A percentile compares a stretch with the other conserved stretches of the same genome.
phyloP scores from a whole-genome alignment of 768 basidiomycete species.

The Leccinellum albellum region DNA sequence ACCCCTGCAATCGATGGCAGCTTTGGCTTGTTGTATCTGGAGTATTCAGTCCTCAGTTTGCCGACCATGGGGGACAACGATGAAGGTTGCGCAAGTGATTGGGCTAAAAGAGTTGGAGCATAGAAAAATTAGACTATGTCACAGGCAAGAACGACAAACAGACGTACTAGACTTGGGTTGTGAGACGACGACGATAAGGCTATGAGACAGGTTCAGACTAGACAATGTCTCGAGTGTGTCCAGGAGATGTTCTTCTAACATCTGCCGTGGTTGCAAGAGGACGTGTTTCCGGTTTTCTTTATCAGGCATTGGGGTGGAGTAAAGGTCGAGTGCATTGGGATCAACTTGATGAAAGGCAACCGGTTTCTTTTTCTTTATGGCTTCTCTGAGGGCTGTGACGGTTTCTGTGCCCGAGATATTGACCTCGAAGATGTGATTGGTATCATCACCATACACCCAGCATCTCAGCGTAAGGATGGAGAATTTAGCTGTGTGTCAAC shows the following conservation, averaged over 20 bases:
- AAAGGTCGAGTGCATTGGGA: background rate
- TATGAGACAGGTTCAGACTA: background rate
- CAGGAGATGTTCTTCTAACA: background rate
- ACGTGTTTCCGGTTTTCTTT: background rate
- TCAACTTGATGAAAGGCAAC: background rate
- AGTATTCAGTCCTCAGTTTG: background rate
- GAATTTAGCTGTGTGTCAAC: background rate
- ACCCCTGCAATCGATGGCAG: background rate
- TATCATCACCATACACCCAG: background rate
- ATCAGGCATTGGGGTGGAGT: background rate
- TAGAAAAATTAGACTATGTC: background rate
- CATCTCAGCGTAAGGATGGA: background rate
- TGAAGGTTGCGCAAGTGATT: background rate
- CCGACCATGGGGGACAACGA: background rate
- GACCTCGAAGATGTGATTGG: background rate
- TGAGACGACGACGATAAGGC: background rate
- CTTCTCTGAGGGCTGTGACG: background rate
- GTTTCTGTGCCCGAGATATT: background rate
- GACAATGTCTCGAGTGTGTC: background rate
- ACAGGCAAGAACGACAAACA: background rate
- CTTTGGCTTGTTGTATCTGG: background rate
- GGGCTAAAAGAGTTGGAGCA: background rate
- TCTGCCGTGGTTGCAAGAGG: no score
- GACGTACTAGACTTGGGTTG: background rate
- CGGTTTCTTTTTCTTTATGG: background rate